Conservation (phyloP, 176 grass and related monocot genomes). For the Oryza meridionalis region DNA sequence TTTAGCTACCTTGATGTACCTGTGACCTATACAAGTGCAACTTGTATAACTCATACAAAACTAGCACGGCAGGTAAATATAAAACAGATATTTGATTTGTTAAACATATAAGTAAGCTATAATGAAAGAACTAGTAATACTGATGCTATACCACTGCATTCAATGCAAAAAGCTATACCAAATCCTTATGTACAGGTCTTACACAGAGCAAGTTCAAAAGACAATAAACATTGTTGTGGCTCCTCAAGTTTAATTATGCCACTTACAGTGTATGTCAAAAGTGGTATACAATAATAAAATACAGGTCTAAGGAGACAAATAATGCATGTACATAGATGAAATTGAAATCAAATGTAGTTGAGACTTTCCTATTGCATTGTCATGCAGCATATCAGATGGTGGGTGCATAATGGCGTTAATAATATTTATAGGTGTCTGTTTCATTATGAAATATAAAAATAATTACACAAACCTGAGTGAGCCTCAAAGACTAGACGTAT, state of each 20-base stretch:
- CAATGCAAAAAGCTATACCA: background rate
- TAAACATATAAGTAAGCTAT: background rate
- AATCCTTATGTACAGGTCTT: background rate
- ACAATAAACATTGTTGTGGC: background rate
- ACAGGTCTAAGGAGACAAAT: background rate
- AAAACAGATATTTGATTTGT: conserved; percentile 3
- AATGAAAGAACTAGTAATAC: background rate
- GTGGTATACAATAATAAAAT: background rate
- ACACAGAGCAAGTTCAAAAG: background rate
- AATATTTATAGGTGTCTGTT: background rate
- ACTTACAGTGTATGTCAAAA: conserved; percentile 14
- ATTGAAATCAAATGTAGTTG: background rate
- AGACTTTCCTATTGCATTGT: background rate
- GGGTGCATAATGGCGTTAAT: background rate
- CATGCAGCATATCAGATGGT: background rate
- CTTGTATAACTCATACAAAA: conserved; percentile 15
- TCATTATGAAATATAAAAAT: conserved; percentile 2
- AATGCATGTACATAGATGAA: conserved; percentile 1
- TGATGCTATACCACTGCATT: background rate
- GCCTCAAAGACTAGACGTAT: conserved; percentile 91
- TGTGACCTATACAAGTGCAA: conserved; percentile 50
- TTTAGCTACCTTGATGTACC: conserved; percentile 94
- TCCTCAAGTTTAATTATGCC: background rate
- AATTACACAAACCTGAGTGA: conserved; percentile 74
- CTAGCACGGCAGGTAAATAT: background rate